Percentiles rank a stretch among this genome's conserved stretches.
Evolutionary conservation across 2,329 filamentous ascomycete genomes (phyloP).

Genomic region (Apiospora sp.): DNA sequence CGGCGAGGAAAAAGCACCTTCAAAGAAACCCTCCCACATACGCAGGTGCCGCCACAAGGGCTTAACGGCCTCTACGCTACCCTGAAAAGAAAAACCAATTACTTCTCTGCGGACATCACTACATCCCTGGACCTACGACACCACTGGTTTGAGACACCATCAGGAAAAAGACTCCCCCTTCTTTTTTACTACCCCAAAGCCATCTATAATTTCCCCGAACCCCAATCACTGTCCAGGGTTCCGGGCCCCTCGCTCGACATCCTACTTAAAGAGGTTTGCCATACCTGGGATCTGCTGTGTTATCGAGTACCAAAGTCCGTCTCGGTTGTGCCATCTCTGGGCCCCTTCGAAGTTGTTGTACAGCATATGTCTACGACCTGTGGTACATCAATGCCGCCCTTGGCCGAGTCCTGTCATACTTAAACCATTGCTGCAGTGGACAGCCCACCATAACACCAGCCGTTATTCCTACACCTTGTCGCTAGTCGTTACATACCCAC

Average conservation of each 20-base stretch:
- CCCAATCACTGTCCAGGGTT: slow-evolving; percentile 3
- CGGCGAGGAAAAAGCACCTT: slow-evolving; percentile 2
- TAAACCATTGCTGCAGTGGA: slow-evolving; percentile 16
- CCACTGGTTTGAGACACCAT: background rate
- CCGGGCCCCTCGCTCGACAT: background rate
- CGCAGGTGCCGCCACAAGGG: slow-evolving; percentile 19
- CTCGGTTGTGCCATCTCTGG: slow-evolving; percentile 19
- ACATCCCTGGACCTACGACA: slow-evolving; percentile 5
- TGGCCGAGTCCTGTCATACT: slow-evolving; percentile 27
- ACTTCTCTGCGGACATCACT: slow-evolving; percentile 3
- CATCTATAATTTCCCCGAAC: slow-evolving; percentile 21
- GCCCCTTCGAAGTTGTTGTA: slow-evolving; percentile 35
- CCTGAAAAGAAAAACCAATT: slow-evolving; percentile 11
- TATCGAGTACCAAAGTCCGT: slow-evolving; percentile 26
- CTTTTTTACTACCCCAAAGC: background rate
- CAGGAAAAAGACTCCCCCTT: background rate
- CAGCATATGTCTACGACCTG: slow-evolving; percentile 31
- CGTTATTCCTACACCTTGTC: slow-evolving; percentile 21
- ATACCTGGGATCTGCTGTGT: slow-evolving; percentile 25
- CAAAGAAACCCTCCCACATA: slow-evolving; percentile 11
- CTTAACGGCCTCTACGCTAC: slow-evolving; percentile 15
- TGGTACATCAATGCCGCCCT: slow-evolving; percentile 32
- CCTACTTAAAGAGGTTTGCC: slow-evolving; percentile 13
- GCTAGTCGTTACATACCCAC: slow-evolving; percentile 30
- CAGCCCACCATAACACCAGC: background rate